Evolutionary conservation across 345 rosid species (phyloP).

Genomic region (Bruguiera parviflora): DNA sequence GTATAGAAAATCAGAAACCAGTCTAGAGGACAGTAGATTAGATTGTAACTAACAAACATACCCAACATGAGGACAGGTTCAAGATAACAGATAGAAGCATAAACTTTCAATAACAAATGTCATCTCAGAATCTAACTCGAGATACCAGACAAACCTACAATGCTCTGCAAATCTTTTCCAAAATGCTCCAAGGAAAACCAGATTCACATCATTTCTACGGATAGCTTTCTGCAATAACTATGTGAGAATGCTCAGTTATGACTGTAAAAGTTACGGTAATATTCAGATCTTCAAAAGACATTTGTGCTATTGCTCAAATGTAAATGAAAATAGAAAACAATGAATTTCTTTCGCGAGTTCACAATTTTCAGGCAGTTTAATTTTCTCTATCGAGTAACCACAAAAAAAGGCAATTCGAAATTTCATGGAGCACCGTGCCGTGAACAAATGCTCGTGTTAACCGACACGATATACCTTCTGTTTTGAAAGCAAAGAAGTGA

Average conservation of each 20-base stretch:
- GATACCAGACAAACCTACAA: background rate
- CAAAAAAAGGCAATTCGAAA: background rate
- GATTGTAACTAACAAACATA: too few species aligned
- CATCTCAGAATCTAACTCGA: background rate
- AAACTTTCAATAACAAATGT: background rate
- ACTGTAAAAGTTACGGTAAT: too few species aligned
- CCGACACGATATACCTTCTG: too few species aligned
- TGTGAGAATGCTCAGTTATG: too few species aligned
- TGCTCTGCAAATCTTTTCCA: background rate
- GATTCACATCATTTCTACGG: background rate
- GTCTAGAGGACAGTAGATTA: background rate
- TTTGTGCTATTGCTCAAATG: background rate
- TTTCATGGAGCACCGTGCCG: background rate
- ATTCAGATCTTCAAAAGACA: too few species aligned
- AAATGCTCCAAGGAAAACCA: background rate
- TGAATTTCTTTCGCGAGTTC: background rate
- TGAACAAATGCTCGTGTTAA: too few species aligned
- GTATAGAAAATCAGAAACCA: conserved; percentile 5
- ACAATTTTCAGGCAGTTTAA: background rate
- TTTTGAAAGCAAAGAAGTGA: too few species aligned
- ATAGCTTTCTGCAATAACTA: too few species aligned
- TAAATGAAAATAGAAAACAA: background rate
- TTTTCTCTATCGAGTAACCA: background rate
- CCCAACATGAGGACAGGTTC: background rate
- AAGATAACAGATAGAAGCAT: background rate